phyloP scores from a whole-genome alignment of 805 yeast genomes.

The Jamesozyma hellenica region DNA sequence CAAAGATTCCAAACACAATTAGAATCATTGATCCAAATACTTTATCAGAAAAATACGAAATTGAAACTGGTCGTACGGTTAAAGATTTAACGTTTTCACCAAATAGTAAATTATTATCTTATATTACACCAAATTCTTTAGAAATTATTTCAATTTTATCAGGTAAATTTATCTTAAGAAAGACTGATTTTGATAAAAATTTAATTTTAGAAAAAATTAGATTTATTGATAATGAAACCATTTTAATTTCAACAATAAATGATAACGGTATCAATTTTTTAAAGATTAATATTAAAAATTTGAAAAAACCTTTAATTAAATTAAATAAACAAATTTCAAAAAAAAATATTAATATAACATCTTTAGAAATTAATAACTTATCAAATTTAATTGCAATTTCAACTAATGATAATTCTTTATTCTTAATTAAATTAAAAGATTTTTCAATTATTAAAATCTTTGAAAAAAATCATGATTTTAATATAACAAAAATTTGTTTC shows the following conservation, averaged over 20 bases:
- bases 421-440: constrained; percentile 42
- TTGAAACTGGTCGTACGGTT: constrained; percentile 44
- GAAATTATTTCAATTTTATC: constrained; percentile 35
- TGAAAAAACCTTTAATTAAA: constrained; percentile 13
- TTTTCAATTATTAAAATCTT: constrained; percentile 43
- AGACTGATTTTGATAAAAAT: constrained; percentile 29
- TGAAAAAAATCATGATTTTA: constrained; percentile 62
- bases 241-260: constrained; percentile 33
- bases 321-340: constrained; percentile 19
- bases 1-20: constrained; percentile 52
- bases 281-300: constrained; percentile 19
- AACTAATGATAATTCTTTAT: constrained; percentile 51
- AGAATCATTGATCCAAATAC: constrained; percentile 50
- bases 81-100: constrained; percentile 62
- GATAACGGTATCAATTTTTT: constrained; percentile 32
- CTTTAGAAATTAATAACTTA: constrained; percentile 34
- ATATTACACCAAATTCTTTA: constrained; percentile 47
- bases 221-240: constrained; percentile 26
- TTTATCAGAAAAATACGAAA: constrained; percentile 44
- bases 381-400: constrained; percentile 35
- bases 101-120: constrained; percentile 54
- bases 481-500: constrained; percentile 63
- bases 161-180: constrained; percentile 30
- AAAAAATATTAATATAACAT: constrained; percentile 39
- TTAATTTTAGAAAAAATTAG: constrained; percentile 29